phyloP scores from a whole-genome alignment of 2,329 filamentous ascomycete genomes.

The Thielaviopsis euricoi region DNA sequence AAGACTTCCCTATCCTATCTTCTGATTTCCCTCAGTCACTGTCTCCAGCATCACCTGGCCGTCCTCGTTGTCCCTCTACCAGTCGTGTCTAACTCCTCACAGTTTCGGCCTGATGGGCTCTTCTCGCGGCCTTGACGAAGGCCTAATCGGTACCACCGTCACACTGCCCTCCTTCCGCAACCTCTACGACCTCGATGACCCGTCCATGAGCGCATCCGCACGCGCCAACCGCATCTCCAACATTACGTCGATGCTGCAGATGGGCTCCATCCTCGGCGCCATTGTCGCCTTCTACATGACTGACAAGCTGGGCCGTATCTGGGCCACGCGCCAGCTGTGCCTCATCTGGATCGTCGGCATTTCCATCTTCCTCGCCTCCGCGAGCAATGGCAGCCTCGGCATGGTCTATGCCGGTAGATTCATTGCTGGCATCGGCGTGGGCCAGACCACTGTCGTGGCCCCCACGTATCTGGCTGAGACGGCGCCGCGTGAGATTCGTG shows the following conservation, averaged over 20 bases:
- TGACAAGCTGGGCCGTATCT: slow-evolving; percentile 45
- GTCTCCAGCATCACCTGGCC: no score
- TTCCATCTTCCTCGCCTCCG: slow-evolving; percentile 37
- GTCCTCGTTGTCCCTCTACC: no score
- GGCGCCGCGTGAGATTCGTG: slow-evolving; percentile 49
- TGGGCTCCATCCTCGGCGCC: slow-evolving; percentile 57
- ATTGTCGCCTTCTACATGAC: slow-evolving; percentile 43
- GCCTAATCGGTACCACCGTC: slow-evolving; percentile 51
- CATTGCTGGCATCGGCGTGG: slow-evolving; percentile 49
- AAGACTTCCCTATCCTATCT: neutral
- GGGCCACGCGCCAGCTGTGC: slow-evolving; percentile 42
- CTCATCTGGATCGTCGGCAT: slow-evolving; percentile 41
- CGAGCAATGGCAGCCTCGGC: slow-evolving; percentile 33
- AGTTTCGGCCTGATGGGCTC: slow-evolving; percentile 58
- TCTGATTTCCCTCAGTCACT: no score
- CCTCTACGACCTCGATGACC: slow-evolving; percentile 41
- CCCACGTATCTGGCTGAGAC: slow-evolving; percentile 62
- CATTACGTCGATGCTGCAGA: slow-evolving; percentile 67
- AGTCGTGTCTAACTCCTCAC: no score
- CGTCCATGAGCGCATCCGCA: slow-evolving; percentile 32
- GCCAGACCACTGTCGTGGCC: slow-evolving; percentile 49
- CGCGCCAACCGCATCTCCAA: slow-evolving; percentile 57
- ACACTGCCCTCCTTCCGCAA: slow-evolving; percentile 6
- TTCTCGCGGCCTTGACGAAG: slow-evolving; percentile 65
- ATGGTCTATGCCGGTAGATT: slow-evolving; percentile 50